Evolutionary conservation across 768 basidiomycete species (phyloP).

Genomic region (Suillus tomentosus): DNA sequence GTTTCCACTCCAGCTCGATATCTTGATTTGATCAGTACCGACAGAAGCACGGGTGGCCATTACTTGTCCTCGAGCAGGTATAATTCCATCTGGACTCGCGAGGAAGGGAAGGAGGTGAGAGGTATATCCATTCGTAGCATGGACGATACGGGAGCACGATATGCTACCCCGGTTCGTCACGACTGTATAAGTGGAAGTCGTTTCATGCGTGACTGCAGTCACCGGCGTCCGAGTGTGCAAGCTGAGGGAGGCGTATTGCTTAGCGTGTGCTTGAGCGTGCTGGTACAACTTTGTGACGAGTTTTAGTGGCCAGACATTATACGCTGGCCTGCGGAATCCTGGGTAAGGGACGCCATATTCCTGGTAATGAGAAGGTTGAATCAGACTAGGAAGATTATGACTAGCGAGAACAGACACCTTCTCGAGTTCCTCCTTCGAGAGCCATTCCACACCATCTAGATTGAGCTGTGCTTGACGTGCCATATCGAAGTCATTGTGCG

Average conservation of each 20-base stretch:
- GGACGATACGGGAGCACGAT: conserved; percentile 64
- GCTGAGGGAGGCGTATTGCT: conserved; percentile 41
- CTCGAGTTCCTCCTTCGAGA: conserved; percentile 48
- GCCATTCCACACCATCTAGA: conserved; percentile 45
- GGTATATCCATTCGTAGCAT: conserved; percentile 87
- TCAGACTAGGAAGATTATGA: neutral
- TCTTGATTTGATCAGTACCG: conserved; percentile 40
- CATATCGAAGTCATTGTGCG: conserved; percentile 49
- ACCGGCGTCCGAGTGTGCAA: conserved; percentile 80
- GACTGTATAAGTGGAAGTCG: conserved; percentile 33
- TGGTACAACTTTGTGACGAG: conserved; percentile 69
- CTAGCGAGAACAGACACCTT: conserved; percentile 38
- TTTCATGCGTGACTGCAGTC: conserved; percentile 36
- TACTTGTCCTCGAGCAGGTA: conserved; percentile 76
- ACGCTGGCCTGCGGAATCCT: conserved; percentile 49
- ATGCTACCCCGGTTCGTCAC: conserved; percentile 67
- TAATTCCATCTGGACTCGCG: conserved; percentile 47
- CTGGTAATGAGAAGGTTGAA: conserved; percentile 15
- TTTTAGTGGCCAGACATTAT: conserved; percentile 82
- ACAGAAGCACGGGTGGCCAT: conserved; percentile 47
- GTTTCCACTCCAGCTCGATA: conserved; percentile 48
- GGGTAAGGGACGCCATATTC: conserved; percentile 46
- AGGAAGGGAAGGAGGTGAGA: conserved; percentile 76
- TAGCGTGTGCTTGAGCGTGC: conserved; percentile 35
- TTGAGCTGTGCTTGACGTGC: conserved; percentile 56